Evolutionary conservation across 495 filamentous ascomycete species (phyloP), one percentile per base, ranked within the genome.

Genomic region (Letharia columbiana): DNA sequence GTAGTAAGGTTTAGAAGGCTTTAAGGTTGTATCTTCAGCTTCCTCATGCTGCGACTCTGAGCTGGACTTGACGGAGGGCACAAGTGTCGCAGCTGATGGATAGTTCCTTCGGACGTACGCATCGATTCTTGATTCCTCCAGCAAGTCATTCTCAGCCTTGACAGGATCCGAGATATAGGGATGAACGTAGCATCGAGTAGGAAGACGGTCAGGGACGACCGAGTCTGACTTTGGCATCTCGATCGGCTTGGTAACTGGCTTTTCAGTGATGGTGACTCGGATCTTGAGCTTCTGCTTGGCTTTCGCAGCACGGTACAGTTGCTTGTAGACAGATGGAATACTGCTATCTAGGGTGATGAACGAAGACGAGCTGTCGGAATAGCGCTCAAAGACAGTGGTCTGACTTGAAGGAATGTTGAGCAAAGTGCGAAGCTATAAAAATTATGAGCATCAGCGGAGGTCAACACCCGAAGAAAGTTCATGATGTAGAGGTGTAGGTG

Each of bases 281-380:
- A 99, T 85, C 72, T 92, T 91, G 67, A 99, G 87, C 87, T 97
- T 99, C 64, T 92, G 86, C 83, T 99, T 99, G 23, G 94, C 94
- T 78, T 97, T 99, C 67, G 95, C 94, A 73, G 94, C 94, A 69
- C 94, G 90, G 75, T 91, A 91, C 49, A 99, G 87, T 76, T 96
- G 92, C 79, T 97, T 99, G 84, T 96, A 98, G 63, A 96, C 89
- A 35, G 88, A 81, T 2, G 81, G 75, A 69, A 97, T 96, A 72
- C 80, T 79, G 60, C 84, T 80, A 76, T 98, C 89, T 52, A 99
- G 86, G 12, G 80, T 80, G 68, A 97, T 81, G 76, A 88, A 97
- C 69, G 86, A 81, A 39, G 81, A 86, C 67, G 91, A 91, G 72
- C 92, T 96, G 75, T 99, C 94, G 64, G 95, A 98, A 78, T 91